A percentile compares a stretch with the other conserved stretches of the same genome.
These are phyloP conservation scores for Graphilbum fragrans DNA, from an alignment of 2,329 filamentous ascomycete genomes.

Conservation along the genomic window DNA sequence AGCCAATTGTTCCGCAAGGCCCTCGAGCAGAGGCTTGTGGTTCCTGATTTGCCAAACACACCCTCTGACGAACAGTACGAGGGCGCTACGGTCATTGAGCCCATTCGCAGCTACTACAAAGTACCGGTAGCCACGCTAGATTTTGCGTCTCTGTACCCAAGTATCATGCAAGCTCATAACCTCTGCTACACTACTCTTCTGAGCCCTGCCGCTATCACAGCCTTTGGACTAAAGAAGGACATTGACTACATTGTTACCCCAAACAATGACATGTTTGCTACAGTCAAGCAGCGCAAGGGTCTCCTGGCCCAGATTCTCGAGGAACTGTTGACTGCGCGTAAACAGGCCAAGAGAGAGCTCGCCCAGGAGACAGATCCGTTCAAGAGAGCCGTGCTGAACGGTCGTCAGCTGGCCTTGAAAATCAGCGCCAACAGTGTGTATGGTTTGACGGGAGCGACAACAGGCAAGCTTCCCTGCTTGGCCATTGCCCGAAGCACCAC, in stretches of 20 bases:
- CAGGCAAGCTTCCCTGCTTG: constrained; percentile 89
- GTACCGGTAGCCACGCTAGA: constrained; percentile 93
- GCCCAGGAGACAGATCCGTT: constrained; percentile 86
- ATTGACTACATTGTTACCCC: constrained; percentile 96
- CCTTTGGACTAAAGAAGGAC: constrained; percentile 66
- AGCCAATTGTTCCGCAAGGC: constrained; percentile 96
- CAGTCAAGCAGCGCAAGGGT: constrained; percentile 77
- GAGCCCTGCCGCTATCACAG: constrained; percentile 65
- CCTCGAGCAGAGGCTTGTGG: constrained; percentile 82
- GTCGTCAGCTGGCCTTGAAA: constrained; percentile 91
- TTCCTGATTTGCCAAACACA: constrained; percentile 70
- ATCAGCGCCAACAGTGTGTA: constrained; percentile 97
- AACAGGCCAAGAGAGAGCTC: constrained; percentile 84
- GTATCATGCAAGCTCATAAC: constrained; percentile 98
- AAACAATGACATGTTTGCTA: constrained; percentile 88
- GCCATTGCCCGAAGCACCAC: constrained; percentile 95
- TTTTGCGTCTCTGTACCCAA: constrained; percentile 97
- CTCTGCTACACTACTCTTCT: constrained; percentile 93
- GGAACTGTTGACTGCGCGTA: constrained; percentile 81
- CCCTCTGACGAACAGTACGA: constrained; percentile 81
- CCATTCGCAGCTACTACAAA: constrained; percentile 83
- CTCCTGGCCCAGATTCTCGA: constrained; percentile 91
- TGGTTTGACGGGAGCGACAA: constrained; percentile 89
- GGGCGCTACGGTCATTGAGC: constrained; percentile 96
- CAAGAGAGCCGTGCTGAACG: constrained; percentile 95